A percentile compares a stretch with the other conserved stretches of the same genome.
phyloP scores from a whole-genome alignment of 2,329 filamentous ascomycete genomes.

The Alternaria arbusti region DNA sequence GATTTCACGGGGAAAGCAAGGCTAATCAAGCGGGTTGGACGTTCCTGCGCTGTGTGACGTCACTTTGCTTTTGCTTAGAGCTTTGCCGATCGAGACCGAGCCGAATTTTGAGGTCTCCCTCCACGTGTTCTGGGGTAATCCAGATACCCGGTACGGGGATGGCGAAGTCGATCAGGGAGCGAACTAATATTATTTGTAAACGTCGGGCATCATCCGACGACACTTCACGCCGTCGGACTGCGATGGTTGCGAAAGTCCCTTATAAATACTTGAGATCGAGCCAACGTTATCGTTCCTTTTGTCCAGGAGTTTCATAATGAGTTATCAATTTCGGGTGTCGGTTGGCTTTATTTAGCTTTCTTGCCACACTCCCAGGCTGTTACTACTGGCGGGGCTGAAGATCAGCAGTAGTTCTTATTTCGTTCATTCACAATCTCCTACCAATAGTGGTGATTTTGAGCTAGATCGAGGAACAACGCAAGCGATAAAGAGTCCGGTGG shows the following conservation, averaged over 20 bases:
- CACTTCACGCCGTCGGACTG: background rate
- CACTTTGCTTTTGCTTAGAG: background rate
- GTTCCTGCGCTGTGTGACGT: background rate
- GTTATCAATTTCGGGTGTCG: background rate
- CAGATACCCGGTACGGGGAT: background rate
- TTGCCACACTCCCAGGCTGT: background rate
- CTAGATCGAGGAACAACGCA: background rate
- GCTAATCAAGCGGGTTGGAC: background rate
- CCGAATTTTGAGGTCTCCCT: background rate
- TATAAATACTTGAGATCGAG: background rate
- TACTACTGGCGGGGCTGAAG: background rate
- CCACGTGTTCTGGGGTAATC: background rate
- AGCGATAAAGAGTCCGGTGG: background rate
- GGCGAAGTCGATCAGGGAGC: background rate
- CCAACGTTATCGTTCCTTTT: background rate
- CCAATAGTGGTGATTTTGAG: background rate
- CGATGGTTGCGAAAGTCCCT: background rate
- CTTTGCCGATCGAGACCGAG: background rate
- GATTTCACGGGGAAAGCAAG: background rate
- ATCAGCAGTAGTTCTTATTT: background rate
- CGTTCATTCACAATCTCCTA: background rate
- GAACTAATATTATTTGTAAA: background rate
- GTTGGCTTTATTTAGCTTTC: background rate
- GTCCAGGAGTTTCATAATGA: background rate
- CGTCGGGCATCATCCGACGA: background rate